Percentiles rank a stretch among this genome's conserved stretches.
Evolutionary conservation across 1,284 basidiomycete species (phyloP).

Genomic region (Mycosarcoma maydis): DNA sequence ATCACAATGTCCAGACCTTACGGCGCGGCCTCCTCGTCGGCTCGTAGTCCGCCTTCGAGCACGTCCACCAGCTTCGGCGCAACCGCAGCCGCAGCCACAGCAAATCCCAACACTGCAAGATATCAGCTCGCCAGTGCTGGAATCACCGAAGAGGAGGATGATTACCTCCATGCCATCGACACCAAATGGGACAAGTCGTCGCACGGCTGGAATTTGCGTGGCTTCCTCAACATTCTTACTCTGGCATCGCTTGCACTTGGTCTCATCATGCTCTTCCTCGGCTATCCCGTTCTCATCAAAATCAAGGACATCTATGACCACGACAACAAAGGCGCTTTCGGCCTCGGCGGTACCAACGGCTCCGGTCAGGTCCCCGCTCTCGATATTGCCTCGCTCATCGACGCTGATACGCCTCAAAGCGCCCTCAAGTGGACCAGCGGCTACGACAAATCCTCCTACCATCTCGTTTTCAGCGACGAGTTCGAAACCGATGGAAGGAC

Average conservation of each 20-base stretch:
- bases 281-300: constrained; percentile 63
- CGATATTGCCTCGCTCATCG: constrained; percentile 42
- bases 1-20: constrained; percentile 26
- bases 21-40: constrained; percentile 23
- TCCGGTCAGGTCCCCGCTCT: constrained; percentile 59
- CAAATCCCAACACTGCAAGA: constrained; percentile 11
- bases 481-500: constrained; percentile 75
- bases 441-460: constrained; percentile 46
- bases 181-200: constrained; percentile 51
- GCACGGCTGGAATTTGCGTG: constrained; percentile 48
- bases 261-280: constrained; percentile 62
- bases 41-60: constrained; percentile 29
- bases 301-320: constrained; percentile 43
- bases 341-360: constrained; percentile 75
- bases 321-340: constrained; percentile 66
- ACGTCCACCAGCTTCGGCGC: constrained; percentile 31
- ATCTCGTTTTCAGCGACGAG: constrained; percentile 80
- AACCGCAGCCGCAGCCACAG: no score
- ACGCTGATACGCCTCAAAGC: constrained; percentile 49
- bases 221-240: constrained; percentile 57
- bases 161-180: constrained; percentile 56
- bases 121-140: constrained; percentile 24
- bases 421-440: constrained; percentile 38
- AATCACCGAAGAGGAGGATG: constrained; percentile 52
- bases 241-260: constrained; percentile 50